These are phyloP conservation scores for Pestalotiopsis sp. DNA, from an alignment of 2,329 filamentous ascomycete species.

Conservation along the genomic window DNA sequence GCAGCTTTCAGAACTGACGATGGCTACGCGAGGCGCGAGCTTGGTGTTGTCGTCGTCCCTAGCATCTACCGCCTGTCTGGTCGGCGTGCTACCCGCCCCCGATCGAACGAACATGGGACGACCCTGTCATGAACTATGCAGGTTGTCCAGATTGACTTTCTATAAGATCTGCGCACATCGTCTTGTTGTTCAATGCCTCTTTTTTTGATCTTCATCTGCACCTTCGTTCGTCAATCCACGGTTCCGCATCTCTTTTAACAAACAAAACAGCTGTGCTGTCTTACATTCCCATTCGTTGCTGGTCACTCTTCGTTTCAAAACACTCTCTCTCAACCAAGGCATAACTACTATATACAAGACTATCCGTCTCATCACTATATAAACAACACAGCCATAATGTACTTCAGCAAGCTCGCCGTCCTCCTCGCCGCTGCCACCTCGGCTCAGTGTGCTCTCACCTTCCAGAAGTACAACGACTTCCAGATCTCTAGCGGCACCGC, in stretches of 20 bases:
- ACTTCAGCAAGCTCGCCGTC: conserved; percentile 37
- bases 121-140: background rate
- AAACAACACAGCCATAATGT: conserved; percentile 32
- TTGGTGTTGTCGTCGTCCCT: background rate
- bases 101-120: background rate
- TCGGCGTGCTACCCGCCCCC: background rate
- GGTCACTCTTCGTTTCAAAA: conserved; percentile 10
- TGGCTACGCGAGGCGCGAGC: background rate
- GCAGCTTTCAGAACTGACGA: background rate
- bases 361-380: background rate
- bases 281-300: conserved; percentile 11
- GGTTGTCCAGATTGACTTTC: background rate
- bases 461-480: conserved; percentile 32
- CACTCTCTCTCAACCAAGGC: background rate
- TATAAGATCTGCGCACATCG: conserved; percentile 11
- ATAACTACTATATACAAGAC: background rate
- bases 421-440: conserved; percentile 37
- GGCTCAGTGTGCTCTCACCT: conserved; percentile 20
- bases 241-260: conserved; percentile 1
- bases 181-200: background rate
- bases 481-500: conserved; percentile 52
- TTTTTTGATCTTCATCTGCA: conserved; percentile 10
- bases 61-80: background rate
- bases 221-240: conserved; percentile 7
- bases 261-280: conserved; percentile 15